Percentiles rank a stretch among this genome's conserved stretches.
Conservation (phyloP, 257 asterid genomes). For the Echites panduratus region DNA sequence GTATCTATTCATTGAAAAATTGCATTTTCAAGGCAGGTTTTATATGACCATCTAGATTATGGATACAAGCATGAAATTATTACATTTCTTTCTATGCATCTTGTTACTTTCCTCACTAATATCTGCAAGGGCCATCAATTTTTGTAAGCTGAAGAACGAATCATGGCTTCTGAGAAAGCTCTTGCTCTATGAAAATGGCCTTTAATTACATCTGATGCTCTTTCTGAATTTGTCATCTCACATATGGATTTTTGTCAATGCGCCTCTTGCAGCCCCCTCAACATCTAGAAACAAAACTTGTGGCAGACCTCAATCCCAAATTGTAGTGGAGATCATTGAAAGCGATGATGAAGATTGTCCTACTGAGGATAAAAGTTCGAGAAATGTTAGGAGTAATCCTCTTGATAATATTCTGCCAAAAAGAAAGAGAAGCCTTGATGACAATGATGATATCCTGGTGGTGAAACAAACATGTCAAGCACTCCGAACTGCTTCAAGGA, state of each 20-base stretch:
- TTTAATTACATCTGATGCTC: neutral
- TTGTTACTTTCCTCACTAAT: neutral
- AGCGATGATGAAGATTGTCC: slow-evolving; percentile 15
- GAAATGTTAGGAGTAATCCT: neutral
- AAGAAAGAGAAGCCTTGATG: slow-evolving; percentile 15
- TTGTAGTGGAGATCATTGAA: neutral
- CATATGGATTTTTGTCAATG: neutral
- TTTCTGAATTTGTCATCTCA: neutral
- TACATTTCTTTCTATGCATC: neutral
- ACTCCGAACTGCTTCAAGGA: neutral
- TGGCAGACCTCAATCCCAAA: slow-evolving; percentile 6
- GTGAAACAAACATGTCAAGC: neutral
- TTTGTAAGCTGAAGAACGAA: neutral
- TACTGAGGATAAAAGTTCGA: neutral
- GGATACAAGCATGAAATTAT: neutral
- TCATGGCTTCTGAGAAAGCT: neutral
- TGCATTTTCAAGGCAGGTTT: neutral
- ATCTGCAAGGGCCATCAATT: neutral
- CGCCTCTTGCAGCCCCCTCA: slow-evolving; percentile 5
- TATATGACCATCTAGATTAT: neutral
- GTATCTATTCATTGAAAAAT: neutral
- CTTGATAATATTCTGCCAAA: neutral
- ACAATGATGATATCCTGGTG: slow-evolving; percentile 1
- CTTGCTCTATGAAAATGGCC: neutral
- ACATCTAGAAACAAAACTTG: neutral